Evolutionary conservation across 768 basidiomycete species (phyloP), one percentile per base, ranked within the genome.

Genomic region (Mycena indigotica): DNA sequence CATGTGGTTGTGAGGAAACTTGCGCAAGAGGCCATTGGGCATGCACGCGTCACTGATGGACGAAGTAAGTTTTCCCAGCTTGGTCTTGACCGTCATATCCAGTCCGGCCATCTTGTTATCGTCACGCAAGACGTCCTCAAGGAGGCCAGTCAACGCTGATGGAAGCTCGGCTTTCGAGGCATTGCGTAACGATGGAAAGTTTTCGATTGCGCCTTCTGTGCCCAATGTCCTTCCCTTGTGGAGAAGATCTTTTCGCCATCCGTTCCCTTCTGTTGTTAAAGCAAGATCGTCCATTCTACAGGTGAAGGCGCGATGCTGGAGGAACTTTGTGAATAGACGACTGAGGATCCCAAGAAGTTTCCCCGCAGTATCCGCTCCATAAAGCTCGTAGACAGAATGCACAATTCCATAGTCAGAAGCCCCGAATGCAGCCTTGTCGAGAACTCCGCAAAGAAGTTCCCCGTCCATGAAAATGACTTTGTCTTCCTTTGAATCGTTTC

Each of bases 1-100:
- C 97, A 98, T 98, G 84, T 98, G 88, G 75, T 99, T 99, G 69
- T 93, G 86, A 39, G 97, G 97, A 79, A 99, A 99, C 60, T 89
- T 87, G 66, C 95, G 93, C 65, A 94, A 80, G 48, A 99, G 84
- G 29, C 90, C 90, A 49, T 83, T 78, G 13, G 96, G 97, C 65
- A 98, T 84, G 68, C 89, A 90, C 4, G 85, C 82, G 66, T 97
- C 90, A 55, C 93, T 91, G 65, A 98, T 91, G 15, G 91, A 87
- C 50, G 92, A 88, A 19, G 94, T 97, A 55, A 98, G 86, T 70
- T 89, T 89, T 40, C 88, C 83, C 55, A 94, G 78, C 67, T 87
- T 91, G 57, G 82, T 86, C 77, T 95, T 95, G 66, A 94, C 91
- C 15, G 91, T 93, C 70, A 93, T 80, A 73, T 99, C 97, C 32